Evolutionary conservation across 495 filamentous ascomycete species (phyloP).

Genomic region (Xanthoparmelia taractica): DNA sequence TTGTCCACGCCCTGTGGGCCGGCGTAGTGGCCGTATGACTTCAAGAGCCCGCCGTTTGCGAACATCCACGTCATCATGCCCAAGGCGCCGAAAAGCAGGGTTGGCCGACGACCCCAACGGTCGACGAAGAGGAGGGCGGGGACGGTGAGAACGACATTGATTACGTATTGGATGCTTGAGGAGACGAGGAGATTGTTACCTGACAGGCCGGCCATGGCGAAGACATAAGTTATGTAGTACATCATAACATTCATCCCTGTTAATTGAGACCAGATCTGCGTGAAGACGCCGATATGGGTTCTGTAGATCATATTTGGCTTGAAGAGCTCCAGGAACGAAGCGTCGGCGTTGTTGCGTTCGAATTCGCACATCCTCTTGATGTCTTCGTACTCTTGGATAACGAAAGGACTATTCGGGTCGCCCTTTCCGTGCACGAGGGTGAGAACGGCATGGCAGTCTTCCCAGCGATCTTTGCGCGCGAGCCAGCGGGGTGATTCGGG

Average conservation of each 20-base stretch:
- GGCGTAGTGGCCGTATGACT: constrained; percentile 50
- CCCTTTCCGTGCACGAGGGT: constrained; percentile 58
- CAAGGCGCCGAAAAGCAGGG: constrained; percentile 44
- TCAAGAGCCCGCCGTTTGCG: constrained; percentile 49
- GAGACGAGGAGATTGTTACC: constrained; percentile 59
- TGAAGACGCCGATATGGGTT: constrained; percentile 60
- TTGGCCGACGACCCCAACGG: constrained; percentile 44
- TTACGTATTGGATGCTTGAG: constrained; percentile 65
- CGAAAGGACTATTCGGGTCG: constrained; percentile 52
- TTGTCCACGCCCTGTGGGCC: constrained; percentile 41
- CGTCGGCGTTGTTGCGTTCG: constrained; percentile 51
- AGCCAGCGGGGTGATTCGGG: constrained; percentile 72
- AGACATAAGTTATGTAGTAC: constrained; percentile 71
- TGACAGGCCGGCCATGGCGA: constrained; percentile 54
- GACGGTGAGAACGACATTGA: constrained; percentile 61
- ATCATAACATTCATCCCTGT: constrained; percentile 74
- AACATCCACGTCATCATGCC: constrained; percentile 50
- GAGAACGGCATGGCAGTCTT: constrained; percentile 57
- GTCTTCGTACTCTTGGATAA: constrained; percentile 57
- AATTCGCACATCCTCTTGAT: constrained; percentile 57
- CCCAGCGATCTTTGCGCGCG: constrained; percentile 65
- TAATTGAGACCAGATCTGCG: constrained; percentile 71
- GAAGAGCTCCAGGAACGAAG: constrained; percentile 50
- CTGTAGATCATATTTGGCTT: constrained; percentile 60
- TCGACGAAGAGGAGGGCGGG: constrained; percentile 53